These are phyloP conservation scores for Russula emetica DNA, from an alignment of 768 basidiomycete species.

Conservation along the genomic window DNA sequence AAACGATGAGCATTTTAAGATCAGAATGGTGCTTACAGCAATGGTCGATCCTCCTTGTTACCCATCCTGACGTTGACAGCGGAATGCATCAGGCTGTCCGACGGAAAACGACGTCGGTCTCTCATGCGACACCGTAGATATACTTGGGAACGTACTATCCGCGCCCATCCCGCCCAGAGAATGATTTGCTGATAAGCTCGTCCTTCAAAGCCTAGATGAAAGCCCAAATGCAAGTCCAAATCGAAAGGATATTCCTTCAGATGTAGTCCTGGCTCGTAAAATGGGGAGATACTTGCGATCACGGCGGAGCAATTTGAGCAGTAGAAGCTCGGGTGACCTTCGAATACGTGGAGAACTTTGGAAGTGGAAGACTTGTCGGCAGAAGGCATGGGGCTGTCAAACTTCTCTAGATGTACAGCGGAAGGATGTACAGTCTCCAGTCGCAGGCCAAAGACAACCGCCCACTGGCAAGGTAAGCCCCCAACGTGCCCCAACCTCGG, in stretches of 20 bases:
- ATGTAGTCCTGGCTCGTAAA: constrained; percentile 6
- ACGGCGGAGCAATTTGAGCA: constrained; percentile 68
- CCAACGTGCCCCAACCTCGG: too few relatives aligned
- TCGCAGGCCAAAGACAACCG: neutral
- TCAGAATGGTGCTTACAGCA: constrained; percentile 46
- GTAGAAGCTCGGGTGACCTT: constrained; percentile 62
- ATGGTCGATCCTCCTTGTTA: constrained; percentile 64
- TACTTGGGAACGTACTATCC: constrained; percentile 56
- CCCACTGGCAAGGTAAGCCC: neutral
- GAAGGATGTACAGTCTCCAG: neutral
- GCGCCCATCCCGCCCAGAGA: constrained; percentile 77
- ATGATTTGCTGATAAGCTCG: constrained; percentile 79
- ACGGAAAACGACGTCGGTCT: constrained; percentile 5
- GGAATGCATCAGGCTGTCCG: constrained; percentile 64
- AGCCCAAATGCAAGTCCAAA: neutral
- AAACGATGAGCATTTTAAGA: neutral
- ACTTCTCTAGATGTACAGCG: neutral
- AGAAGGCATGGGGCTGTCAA: constrained; percentile 10
- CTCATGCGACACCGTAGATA: neutral
- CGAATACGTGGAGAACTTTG: constrained; percentile 59
- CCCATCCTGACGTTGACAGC: constrained; percentile 74
- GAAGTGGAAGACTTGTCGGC: constrained; percentile 24
- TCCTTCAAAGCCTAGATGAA: constrained; percentile 65
- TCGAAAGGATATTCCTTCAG: constrained; percentile 4
- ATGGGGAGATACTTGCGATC: constrained; percentile 46